Conservation (phyloP, 495 filamentous ascomycete genomes). For the Viridothelium virens region DNA sequence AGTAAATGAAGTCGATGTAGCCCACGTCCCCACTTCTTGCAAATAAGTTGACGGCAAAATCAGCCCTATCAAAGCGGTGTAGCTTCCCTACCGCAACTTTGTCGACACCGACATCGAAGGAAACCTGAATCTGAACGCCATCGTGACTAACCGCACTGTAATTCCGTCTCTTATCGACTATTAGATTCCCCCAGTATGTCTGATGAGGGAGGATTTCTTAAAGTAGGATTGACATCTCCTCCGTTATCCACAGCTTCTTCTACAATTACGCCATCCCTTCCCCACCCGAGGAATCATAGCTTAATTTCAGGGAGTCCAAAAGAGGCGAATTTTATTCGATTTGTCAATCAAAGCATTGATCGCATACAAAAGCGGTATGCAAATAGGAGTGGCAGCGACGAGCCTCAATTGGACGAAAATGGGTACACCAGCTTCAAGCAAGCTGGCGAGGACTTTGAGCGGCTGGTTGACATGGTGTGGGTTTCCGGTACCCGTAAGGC, state of each 20-base stretch:
- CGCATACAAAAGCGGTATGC: slow-evolving; percentile 62
- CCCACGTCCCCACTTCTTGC: no score
- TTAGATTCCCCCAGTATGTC: not conserved
- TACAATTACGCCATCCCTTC: slow-evolving; percentile 44
- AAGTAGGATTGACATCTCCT: not conserved
- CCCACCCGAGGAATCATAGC: slow-evolving; percentile 55
- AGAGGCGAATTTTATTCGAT: slow-evolving; percentile 65
- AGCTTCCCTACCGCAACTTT: not conserved
- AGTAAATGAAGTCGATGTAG: no score
- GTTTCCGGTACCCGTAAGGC: slow-evolving; percentile 68
- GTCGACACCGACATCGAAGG: no score
- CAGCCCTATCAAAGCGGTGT: not conserved
- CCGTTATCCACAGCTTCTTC: slow-evolving; percentile 30
- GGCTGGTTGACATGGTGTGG: slow-evolving; percentile 71
- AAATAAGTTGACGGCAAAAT: no score
- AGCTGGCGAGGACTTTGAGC: slow-evolving; percentile 61
- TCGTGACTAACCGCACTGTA: not conserved
- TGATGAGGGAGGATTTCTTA: not conserved
- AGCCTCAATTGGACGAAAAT: slow-evolving; percentile 35
- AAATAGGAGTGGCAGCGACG: slow-evolving; percentile 53
- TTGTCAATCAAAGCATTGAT: slow-evolving; percentile 55
- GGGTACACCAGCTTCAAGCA: slow-evolving; percentile 65
- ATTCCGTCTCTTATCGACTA: not conserved
- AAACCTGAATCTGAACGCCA: no score
- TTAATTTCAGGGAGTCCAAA: slow-evolving; percentile 64